Evolutionary conservation across 805 yeast species (phyloP), one percentile per base, ranked within the genome.

Genomic region (Vanderwaltozyma verrucispora): DNA sequence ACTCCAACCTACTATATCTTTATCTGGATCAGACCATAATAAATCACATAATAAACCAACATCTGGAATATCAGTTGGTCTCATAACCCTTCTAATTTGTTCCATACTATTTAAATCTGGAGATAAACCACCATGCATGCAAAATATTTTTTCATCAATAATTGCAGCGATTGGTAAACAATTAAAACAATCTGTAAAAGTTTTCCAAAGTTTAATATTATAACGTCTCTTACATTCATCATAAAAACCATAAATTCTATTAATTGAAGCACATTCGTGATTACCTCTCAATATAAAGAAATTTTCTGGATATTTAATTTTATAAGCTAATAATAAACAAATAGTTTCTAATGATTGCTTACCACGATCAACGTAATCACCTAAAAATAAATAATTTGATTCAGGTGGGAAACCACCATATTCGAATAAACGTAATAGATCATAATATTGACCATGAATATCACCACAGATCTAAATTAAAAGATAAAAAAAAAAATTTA

Each of bases 401-500:
- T 92, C 97, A 11, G 98, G 98, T 2, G 98, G 98, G 72, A 92
- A 89, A 2, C 97, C 98, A 53, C 98, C 97, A 59, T 89, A 89
- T 68, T 92, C 97, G 56, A 89, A 89, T 53, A 89, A 74, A 64
- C 98, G 81, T 60, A 89, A 73, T 53, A 89, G 75, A 64, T 89
- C 98, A 60, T 89, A 89, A 65, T 92, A 89, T 67, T 89, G 98
- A 40, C 98, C 98, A 63, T 89, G 98, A 56, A 89, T 92, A 63
- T 89, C 98, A 64, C 98, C 98, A 68, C 96, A 87, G 42, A 82
- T 82, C 68, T 73, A 43, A 21, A 23, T 31, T 18, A 26, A 35
- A 43, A 37, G 33, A 38, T 20, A 33, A 35, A 28, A 29, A 30
- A 23, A 7, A 18, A 26, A n/a, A 14, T 6, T 9, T 4, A 17